Conservation (phyloP, 108 stramenopile genomes). For the Cylindrotheca closterium region DNA sequence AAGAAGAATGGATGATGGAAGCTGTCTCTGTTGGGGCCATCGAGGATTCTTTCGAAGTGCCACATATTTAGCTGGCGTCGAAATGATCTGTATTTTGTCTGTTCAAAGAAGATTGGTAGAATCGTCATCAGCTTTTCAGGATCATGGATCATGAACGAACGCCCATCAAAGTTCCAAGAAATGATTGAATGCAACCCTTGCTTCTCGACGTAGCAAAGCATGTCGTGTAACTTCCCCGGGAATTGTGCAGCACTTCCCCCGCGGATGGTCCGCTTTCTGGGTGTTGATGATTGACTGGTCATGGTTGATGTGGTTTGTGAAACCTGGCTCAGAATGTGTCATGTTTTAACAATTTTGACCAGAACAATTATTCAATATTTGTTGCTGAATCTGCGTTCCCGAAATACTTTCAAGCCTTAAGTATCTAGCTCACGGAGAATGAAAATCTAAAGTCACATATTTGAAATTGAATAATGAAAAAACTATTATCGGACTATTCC, state of each 20-base stretch:
- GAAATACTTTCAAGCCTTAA: too few species aligned
- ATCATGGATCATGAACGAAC: constrained; percentile 15
- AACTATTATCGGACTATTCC: too few species aligned
- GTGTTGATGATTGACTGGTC: too few species aligned
- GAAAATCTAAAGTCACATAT: too few species aligned
- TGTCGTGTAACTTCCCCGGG: constrained; percentile 22
- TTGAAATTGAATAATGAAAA: too few species aligned
- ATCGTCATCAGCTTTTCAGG: constrained; percentile 23
- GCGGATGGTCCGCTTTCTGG: not conserved
- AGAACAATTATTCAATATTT: too few species aligned
- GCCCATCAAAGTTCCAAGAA: constrained; percentile 12
- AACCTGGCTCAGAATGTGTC: too few species aligned
- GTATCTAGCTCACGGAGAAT: too few species aligned
- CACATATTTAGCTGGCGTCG: constrained; percentile 86
- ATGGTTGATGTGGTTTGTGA: too few species aligned
- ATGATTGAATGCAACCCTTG: constrained; percentile 4
- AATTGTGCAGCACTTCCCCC: constrained; percentile 15
- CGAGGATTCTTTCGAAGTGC: constrained; percentile 72
- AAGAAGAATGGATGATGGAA: constrained; percentile 28
- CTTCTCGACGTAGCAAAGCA: constrained; percentile 10
- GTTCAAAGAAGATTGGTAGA: constrained; percentile 65
- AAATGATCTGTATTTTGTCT: constrained; percentile 74
- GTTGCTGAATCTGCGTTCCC: too few species aligned
- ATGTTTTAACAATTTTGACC: too few species aligned
- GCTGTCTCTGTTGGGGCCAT: constrained; percentile 28